Evolutionary conservation across 257 asterid species (phyloP), one percentile per base, ranked within the genome.

Genomic region (Nemophila menziesii): DNA sequence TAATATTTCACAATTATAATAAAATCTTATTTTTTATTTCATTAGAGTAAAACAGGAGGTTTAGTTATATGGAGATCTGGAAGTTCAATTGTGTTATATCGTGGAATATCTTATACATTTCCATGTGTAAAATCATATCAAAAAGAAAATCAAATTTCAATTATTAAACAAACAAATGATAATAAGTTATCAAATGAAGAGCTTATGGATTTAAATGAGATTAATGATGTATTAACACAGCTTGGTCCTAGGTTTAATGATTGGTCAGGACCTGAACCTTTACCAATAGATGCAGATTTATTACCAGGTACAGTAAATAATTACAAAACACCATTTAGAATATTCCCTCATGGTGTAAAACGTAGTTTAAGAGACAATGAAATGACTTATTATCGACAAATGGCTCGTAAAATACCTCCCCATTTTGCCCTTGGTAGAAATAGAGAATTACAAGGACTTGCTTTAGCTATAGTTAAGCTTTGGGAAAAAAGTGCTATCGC

Each of bases 391-490:
- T 47, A 78, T 15, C 86, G 98, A 17, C 69, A 77, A 62, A 71
- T 71, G 24, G 92, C 93, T 9, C 71, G 90, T 55, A 49, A 19
- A 4, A 51, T 89, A 67, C 86, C 92, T 62, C 95, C 92, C 6
- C 97, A 89, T 75, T 89, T 89, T 70, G 86, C 84, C 46, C 83
- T 89, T 24, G 95, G 95, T 89, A 77, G 97, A 75, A 86, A 52
- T 65, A 75, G 89, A 73, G 80, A 74, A 39, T 67, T 86, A 48
- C 80, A 86, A 55, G 97, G 97, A 55, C 83, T 86, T 67, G 97
- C 97, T 47, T 26, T 39, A 55, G 92, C 93, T 14, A 82, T 86
- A 79, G 92, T 70, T 65, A 86, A 82, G 66, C 63, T 86, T 33
- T 86, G 97, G 97, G 79, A 78, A 53, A 79, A 62, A 59, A 66